Conservation (phyloP, 352 stramenopile genomes). For the Elongisporangium senticosum region DNA sequence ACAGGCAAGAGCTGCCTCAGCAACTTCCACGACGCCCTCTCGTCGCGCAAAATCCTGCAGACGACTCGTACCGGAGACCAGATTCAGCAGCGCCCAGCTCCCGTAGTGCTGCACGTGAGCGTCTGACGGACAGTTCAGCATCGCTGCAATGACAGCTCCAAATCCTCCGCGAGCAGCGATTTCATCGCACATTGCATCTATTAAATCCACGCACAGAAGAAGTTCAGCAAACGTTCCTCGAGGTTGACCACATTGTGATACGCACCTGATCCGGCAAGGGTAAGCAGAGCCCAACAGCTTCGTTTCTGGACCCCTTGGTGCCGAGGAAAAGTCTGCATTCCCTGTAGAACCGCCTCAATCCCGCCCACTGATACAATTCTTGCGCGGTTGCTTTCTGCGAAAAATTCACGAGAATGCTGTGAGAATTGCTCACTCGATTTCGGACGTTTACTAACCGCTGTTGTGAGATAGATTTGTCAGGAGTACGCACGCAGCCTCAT, state of each 20-base stretch:
- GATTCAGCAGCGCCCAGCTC: conserved; percentile 64
- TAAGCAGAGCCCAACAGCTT: conserved; percentile 81
- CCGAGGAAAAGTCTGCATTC: conserved; percentile 82
- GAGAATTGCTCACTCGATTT: conserved; percentile 3
- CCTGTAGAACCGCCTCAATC: conserved; percentile 74
- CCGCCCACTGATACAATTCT: conserved; percentile 62
- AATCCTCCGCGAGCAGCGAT: conserved; percentile 56
- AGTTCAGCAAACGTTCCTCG: too few species aligned
- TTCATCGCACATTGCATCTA: conserved; percentile 63
- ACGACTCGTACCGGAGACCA: conserved; percentile 41
- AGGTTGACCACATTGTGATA: background rate
- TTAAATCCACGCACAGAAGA: background rate
- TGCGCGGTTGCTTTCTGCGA: conserved; percentile 77
- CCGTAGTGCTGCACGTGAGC: conserved; percentile 61
- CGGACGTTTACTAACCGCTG: conserved; percentile 34
- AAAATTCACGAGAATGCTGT: conserved; percentile 1
- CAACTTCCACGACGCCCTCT: conserved; percentile 77
- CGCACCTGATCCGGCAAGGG: conserved; percentile 67
- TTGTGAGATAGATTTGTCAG: conserved; percentile 88
- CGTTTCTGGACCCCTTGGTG: conserved; percentile 67
- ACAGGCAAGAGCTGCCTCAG: conserved; percentile 71
- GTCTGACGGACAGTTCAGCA: conserved; percentile 65
- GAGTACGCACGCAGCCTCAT: conserved; percentile 65
- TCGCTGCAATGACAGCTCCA: conserved; percentile 62
- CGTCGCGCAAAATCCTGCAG: conserved; percentile 52